Evolutionary conservation across 345 rosid species (phyloP), one percentile per base, ranked within the genome.

Genomic region (Sapria himalayana): DNA sequence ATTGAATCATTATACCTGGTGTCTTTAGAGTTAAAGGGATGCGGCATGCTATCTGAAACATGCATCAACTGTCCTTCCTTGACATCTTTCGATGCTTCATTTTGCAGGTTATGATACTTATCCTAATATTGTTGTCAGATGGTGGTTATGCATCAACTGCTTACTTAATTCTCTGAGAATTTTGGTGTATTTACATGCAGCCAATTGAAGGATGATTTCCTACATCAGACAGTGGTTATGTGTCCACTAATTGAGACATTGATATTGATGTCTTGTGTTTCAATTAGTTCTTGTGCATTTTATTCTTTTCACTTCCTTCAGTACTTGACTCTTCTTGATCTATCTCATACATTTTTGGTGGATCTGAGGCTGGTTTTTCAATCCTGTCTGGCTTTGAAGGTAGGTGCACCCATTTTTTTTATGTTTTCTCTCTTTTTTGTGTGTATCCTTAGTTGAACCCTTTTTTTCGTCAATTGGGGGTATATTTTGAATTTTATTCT

Each of bases 11-110:
- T 80, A 4, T 39, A 24, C 46, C 72, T 89, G 99, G 76, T 65
- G 51, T 55, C 77, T 25, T 84, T 89, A 12, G 99, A 89, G 77
- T 65, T 89, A 65, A 74, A 89, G 64, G 95, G 95, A 48, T 89
- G 99, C 37, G 95, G 99, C 52, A 86, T 74, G 10, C 55, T 79
- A 41, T 75, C 93, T 19, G 79, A 79, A 48, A 95, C 81, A 51
- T 65, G 71, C 39, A 77, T 89, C 41, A 55, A 69, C 20, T 84
- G 95, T 51, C 93, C 99, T 38, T 69, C 60, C 20, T 61, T 89
- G 39, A 77, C 73, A 37, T 74, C 99, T 45, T 70, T 89, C 41
- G 95, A 89, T 66, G 86, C 95, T 47, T 89, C 99, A 37, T 89
- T 89, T 63, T 84, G 99, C 86, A 42, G 95, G 98, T 84, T 38